Percentiles rank a stretch among this genome's conserved stretches.
Evolutionary conservation across 306 rosid genomes (phyloP).

Genomic region (Quercus parvula): DNA sequence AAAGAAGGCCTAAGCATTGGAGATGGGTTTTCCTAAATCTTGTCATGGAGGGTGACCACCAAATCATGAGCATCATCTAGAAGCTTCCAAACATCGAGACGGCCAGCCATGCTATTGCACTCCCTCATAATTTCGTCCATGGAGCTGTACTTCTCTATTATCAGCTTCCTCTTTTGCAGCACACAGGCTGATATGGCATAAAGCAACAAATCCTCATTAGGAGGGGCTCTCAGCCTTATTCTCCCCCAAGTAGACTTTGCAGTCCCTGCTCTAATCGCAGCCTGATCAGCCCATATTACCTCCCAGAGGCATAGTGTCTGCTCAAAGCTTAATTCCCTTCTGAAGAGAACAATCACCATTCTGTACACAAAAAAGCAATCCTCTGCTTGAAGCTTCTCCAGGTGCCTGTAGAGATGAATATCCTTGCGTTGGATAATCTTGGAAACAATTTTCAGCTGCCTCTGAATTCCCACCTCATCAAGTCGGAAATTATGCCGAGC

Average conservation of each 20-base stretch:
- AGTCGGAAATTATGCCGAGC: slow-evolving; percentile 97
- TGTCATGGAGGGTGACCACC: slow-evolving; percentile 92
- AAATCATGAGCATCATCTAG: slow-evolving; percentile 92
- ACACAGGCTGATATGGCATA: slow-evolving; percentile 92
- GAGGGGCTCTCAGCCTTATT: slow-evolving; percentile 92
- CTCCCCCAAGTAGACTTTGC: slow-evolving; percentile 94
- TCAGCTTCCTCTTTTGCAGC: slow-evolving; percentile 84
- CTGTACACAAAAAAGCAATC: slow-evolving; percentile 96
- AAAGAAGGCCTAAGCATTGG: slow-evolving; percentile 6
- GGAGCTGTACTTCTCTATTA: slow-evolving; percentile 89
- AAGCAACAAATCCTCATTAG: slow-evolving; percentile 86
- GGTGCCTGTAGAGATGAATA: slow-evolving; percentile 78
- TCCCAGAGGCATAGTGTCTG: slow-evolving; percentile 97
- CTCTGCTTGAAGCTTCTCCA: slow-evolving; percentile 92
- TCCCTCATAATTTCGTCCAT: slow-evolving; percentile 98
- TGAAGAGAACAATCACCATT: slow-evolving; percentile 94
- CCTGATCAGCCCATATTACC: slow-evolving; percentile 99
- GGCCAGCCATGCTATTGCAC: slow-evolving; percentile 95
- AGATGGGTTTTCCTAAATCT: slow-evolving; percentile 61
- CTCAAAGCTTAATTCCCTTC: slow-evolving; percentile 88
- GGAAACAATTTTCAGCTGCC: slow-evolving; percentile 83
- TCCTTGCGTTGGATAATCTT: slow-evolving; percentile 82
- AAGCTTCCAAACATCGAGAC: slow-evolving; percentile 91
- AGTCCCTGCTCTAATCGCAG: slow-evolving; percentile 87
- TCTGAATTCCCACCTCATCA: slow-evolving; percentile 90